These are phyloP conservation scores for Silene conica DNA, from an alignment of 148 eudicot species.

Conservation along the genomic window DNA sequence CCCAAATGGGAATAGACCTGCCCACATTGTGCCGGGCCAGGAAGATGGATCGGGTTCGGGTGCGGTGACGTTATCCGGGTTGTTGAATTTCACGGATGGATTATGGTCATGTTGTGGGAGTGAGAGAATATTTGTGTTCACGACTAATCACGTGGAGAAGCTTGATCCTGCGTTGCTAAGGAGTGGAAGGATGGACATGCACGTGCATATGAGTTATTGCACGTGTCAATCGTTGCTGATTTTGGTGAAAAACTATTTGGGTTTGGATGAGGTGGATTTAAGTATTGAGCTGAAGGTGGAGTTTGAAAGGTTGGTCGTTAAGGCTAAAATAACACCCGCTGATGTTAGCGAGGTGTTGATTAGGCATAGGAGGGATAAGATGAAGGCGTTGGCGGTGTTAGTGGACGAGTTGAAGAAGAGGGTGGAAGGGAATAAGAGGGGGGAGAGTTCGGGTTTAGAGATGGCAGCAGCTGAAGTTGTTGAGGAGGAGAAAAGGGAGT, in stretches of 20 bases:
- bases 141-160: constrained; percentile 83
- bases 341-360: constrained; percentile 85
- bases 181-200: constrained; percentile 97
- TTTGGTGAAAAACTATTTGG: constrained; percentile 62
- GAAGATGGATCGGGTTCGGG: constrained; percentile 8
- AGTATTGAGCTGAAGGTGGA: constrained; percentile 19
- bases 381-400: constrained; percentile 49
- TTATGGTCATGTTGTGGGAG: constrained; percentile 97
- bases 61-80: constrained; percentile 69
- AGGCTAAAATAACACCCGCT: constrained; percentile 83
- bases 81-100: constrained; percentile 88
- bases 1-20: neutral
- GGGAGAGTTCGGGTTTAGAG: constrained; percentile 9
- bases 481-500: constrained; percentile 84
- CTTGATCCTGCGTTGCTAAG: constrained; percentile 87
- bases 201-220: constrained; percentile 71
- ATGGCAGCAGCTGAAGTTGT: constrained; percentile 29
- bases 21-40: neutral
- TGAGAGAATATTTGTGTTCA: constrained; percentile 88
- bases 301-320: constrained; percentile 37
- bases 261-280: constrained; percentile 38
- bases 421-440: constrained; percentile 34
- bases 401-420: constrained; percentile 46
- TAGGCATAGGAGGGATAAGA: constrained; percentile 53
- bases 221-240: constrained; percentile 51